phyloP scores from a whole-genome alignment of 805 yeast genomes.

The Naumovozyma baii region DNA sequence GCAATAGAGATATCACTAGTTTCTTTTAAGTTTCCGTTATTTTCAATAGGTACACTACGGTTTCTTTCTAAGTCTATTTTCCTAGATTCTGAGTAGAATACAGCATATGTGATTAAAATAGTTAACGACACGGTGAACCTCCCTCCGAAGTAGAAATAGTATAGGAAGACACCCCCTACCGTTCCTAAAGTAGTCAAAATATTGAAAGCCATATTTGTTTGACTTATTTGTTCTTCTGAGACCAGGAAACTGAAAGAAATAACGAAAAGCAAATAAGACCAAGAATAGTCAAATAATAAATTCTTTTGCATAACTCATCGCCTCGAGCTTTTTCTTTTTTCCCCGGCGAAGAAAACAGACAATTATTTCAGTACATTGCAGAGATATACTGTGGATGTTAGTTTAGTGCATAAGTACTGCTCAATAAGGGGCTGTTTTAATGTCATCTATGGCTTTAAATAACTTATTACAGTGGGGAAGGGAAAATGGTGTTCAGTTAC shows the following conservation, averaged over 20 bases:
- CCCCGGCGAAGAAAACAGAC: no score
- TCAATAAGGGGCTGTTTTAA: no score
- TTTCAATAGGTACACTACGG: constrained; percentile 2
- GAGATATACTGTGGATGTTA: no score
- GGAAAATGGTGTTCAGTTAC: constrained; percentile 30
- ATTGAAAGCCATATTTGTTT: constrained; percentile 2
- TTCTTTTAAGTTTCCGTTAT: not conserved
- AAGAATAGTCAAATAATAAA: no score
- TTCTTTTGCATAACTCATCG: no score
- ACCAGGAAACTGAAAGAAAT: no score
- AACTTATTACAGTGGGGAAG: constrained; percentile 32
- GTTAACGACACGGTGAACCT: constrained; percentile 30
- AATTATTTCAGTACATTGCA: no score
- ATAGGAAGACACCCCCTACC: constrained; percentile 5
- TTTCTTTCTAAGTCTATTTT: not conserved
- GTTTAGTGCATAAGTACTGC: no score
- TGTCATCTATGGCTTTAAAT: not conserved
- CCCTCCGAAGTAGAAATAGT: constrained; percentile 29
- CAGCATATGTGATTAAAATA: constrained; percentile 18
- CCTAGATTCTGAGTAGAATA: constrained; percentile 14
- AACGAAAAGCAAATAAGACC: no score
- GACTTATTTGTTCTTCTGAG: not conserved
- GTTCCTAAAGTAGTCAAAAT: constrained; percentile 1
- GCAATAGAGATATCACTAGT: not conserved
- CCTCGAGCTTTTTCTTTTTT: no score